phyloP scores from a whole-genome alignment of 495 filamentous ascomycete species.

The Aspergillus nidulans region DNA sequence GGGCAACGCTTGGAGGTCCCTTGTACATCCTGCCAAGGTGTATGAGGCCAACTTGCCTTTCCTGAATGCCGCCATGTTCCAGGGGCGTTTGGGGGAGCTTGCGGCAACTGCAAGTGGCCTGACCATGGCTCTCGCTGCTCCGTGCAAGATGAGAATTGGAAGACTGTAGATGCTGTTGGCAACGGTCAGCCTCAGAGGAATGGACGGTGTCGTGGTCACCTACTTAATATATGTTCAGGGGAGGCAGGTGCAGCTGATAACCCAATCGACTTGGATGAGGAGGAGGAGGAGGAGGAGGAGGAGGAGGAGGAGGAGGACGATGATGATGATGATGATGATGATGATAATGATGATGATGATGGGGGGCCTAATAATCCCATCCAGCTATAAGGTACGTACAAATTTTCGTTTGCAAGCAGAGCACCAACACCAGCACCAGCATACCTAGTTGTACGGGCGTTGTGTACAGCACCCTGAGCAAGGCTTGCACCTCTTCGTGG shows the following conservation, averaged over 20 bases:
- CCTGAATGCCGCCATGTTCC: constrained; percentile 13
- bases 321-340: no score
- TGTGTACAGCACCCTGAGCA: constrained; percentile 16
- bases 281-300: background rate
- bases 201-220: background rate
- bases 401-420: background rate
- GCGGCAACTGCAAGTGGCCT: constrained; percentile 16
- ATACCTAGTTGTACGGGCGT: constrained; percentile 12
- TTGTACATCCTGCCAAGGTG: background rate
- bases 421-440: background rate
- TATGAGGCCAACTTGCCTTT: constrained; percentile 1
- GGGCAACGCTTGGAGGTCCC: background rate
- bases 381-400: constrained; percentile 6
- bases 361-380: background rate
- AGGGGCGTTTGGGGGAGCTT: constrained; percentile 13
- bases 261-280: constrained; percentile 1
- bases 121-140: constrained; percentile 8
- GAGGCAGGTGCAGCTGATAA: background rate
- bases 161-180: background rate
- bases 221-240: constrained; percentile 1
- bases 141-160: constrained; percentile 4
- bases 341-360: no score
- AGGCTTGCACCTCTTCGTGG: constrained; percentile 19
- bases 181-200: background rate
- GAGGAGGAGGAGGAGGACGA: no score